Conservation (phyloP, 768 basidiomycete species). For the Boletus sensibilis region DNA sequence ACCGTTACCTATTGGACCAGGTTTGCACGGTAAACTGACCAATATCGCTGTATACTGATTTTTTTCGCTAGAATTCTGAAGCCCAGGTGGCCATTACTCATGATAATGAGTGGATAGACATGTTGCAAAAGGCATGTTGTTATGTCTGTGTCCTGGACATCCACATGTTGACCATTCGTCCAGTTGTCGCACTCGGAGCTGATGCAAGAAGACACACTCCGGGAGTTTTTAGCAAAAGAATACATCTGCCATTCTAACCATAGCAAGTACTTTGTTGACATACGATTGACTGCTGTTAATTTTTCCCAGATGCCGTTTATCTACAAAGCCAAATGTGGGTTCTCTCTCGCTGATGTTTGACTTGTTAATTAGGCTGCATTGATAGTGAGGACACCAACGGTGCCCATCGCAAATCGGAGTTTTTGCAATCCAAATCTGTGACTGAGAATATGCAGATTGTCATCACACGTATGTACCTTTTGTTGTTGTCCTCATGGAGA, state of each 20-base stretch:
- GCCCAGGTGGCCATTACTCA: conserved; percentile 8
- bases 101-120: conserved; percentile 10
- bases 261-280: neutral
- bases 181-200: neutral
- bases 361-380: neutral
- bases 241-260: neutral
- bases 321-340: neutral
- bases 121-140: neutral
- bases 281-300: neutral
- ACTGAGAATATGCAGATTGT: neutral
- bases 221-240: neutral
- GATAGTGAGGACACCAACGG: neutral
- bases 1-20: conserved; percentile 6
- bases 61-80: neutral
- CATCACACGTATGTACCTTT: conserved; percentile 1
- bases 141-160: neutral
- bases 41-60: neutral
- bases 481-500: neutral
- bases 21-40: neutral
- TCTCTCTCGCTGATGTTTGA: neutral
- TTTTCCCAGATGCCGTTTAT: conserved; percentile 4
- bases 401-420: neutral
- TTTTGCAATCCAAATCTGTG: neutral
- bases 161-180: neutral
- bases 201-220: neutral